phyloP scores from a whole-genome alignment of 768 basidiomycete species.

The Myochromella boudieri region DNA sequence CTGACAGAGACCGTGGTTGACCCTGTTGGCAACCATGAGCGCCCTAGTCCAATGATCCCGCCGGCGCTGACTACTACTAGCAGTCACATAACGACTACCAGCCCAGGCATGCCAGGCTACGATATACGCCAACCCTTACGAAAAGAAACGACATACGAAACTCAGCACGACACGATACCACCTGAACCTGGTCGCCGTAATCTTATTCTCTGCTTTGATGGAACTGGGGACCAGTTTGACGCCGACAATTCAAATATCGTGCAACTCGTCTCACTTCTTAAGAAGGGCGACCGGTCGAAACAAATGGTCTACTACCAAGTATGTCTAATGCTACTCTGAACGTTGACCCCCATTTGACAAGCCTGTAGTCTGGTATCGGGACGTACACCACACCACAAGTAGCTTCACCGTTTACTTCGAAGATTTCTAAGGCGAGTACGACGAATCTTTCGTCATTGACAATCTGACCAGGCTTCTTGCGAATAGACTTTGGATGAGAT shows the following conservation, averaged over 20 bases:
- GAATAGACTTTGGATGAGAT: conserved; percentile 44
- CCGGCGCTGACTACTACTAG: conserved; percentile 2
- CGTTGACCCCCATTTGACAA: not conserved
- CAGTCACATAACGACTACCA: not conserved
- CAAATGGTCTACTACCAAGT: conserved; percentile 65
- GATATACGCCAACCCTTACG: conserved; percentile 1
- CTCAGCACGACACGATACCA: conserved; percentile 35
- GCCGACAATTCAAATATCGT: conserved; percentile 57
- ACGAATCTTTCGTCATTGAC: not conserved
- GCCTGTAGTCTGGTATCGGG: conserved; percentile 47
- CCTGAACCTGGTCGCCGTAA: conserved; percentile 38
- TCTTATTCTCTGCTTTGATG: conserved; percentile 57
- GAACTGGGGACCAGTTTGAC: conserved; percentile 54
- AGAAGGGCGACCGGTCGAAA: conserved; percentile 49
- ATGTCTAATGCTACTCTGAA: not conserved
- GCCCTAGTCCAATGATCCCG: conserved; percentile 5
- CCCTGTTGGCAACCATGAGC: not conserved
- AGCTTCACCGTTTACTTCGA: conserved; percentile 32
- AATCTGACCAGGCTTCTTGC: not conserved
- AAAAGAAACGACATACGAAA: conserved; percentile 20
- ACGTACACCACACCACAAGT: conserved; percentile 44
- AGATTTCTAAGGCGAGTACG: conserved; percentile 36
- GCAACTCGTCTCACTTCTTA: conserved; percentile 46
- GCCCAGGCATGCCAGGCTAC: not conserved
- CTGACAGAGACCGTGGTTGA: conserved; percentile 12